Evolutionary conservation across 2,329 filamentous ascomycete genomes (phyloP).

Genomic region (Talaromyces sp.): DNA sequence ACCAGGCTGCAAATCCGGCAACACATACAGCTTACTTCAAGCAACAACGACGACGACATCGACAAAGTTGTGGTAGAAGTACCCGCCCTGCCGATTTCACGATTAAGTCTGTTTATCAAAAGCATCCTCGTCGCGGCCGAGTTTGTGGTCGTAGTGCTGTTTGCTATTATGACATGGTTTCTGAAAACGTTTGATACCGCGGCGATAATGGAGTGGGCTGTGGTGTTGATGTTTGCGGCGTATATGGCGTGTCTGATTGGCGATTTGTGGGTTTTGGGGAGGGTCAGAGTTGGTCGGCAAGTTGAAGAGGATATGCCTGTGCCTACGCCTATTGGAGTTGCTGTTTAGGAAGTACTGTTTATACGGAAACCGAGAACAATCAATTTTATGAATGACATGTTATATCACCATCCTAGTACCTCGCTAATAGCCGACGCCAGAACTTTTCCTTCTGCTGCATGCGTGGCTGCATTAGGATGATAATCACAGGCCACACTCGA

Average conservation of each 20-base stretch:
- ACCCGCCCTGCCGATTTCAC: not conserved
- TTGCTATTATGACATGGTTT: constrained; percentile 7
- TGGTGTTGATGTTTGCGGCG: constrained; percentile 6
- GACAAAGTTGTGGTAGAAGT: constrained; percentile 4
- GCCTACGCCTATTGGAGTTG: not conserved
- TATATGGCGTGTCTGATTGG: constrained; percentile 10
- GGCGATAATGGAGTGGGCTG: constrained; percentile 8
- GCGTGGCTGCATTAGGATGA: constrained; percentile 7
- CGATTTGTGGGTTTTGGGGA: constrained; percentile 9
- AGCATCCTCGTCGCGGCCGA: constrained; percentile 4
- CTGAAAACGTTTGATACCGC: constrained; percentile 3
- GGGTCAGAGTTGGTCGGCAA: not conserved
- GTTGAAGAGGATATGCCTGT: not conserved
- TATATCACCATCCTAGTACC: not conserved
- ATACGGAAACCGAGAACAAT: not conserved
- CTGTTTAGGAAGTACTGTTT: not conserved
- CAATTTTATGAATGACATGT: not conserved
- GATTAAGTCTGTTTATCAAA: constrained; percentile 4
- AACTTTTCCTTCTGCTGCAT: not conserved
- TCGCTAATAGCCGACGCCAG: not conserved
- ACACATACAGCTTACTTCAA: not conserved
- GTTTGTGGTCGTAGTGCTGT: not conserved
- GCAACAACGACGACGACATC: not conserved
- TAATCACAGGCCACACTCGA: constrained; percentile 5
- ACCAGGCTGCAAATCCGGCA: not conserved